Percentiles rank a stretch among this genome's conserved stretches.
These are phyloP conservation scores for Quercus variabilis DNA, from an alignment of 306 rosid genomes.

Conservation along the genomic window DNA sequence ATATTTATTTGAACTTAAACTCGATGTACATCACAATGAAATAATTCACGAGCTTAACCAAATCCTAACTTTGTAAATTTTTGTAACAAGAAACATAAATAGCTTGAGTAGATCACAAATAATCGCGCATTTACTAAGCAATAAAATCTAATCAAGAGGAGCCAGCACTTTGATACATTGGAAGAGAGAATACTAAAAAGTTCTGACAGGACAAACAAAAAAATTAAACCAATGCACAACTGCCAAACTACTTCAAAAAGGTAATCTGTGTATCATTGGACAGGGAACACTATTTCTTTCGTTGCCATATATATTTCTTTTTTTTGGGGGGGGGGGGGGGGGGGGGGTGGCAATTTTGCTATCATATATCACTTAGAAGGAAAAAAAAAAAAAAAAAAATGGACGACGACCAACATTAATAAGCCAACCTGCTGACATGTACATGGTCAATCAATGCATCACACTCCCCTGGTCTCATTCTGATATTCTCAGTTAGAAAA, in stretches of 20 bases:
- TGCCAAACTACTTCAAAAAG: slow-evolving; percentile 39
- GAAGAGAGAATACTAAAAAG: slow-evolving; percentile 41
- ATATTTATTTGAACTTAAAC: neutral
- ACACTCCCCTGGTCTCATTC: slow-evolving; percentile 11
- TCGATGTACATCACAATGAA: neutral
- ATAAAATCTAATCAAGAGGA: neutral
- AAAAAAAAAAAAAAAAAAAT: neutral
- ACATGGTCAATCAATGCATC: slow-evolving; percentile 7
- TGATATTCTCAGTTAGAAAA: slow-evolving; percentile 55
- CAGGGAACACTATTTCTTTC: slow-evolving; percentile 32
- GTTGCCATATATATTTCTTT: neutral
- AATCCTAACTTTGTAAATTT: neutral
- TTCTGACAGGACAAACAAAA: slow-evolving; percentile 25
- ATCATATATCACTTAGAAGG: slow-evolving; percentile 20
- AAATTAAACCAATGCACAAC: slow-evolving; percentile 40
- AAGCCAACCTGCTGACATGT: slow-evolving; percentile 16
- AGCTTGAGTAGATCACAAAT: neutral
- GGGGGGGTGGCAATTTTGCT: neutral
- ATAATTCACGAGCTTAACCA: neutral
- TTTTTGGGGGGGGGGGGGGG: neutral
- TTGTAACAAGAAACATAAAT: neutral
- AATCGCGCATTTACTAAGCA: slow-evolving; percentile 8
- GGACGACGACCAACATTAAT: slow-evolving; percentile 7
- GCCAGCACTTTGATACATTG: slow-evolving; percentile 41
- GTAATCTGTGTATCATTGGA: slow-evolving; percentile 26